These are phyloP conservation scores for Bonnemaisonia californica DNA, from an alignment of 31 red algal genomes.

Conservation along the genomic window DNA sequence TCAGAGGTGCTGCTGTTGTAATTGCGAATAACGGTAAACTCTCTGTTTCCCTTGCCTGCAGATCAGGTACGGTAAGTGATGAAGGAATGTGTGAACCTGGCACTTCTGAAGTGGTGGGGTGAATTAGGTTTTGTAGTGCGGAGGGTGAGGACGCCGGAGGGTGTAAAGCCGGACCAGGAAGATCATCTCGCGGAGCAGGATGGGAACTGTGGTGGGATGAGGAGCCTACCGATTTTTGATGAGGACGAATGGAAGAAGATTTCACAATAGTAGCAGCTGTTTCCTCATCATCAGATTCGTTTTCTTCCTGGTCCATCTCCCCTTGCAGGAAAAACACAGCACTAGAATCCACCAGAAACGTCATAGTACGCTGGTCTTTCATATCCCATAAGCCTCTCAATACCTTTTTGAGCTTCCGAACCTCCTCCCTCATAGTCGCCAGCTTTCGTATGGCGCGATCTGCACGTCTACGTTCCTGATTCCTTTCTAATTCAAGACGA, in stretches of 20 bases:
- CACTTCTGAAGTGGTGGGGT: too few species aligned
- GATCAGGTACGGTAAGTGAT: too few species aligned
- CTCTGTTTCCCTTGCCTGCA: too few species aligned
- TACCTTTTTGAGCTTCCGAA: background rate
- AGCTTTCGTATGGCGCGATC: background rate
- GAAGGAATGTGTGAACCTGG: too few species aligned
- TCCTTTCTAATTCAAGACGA: background rate
- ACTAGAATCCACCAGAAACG: slow-evolving; percentile 9
- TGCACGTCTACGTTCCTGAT: background rate
- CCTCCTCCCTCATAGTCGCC: background rate
- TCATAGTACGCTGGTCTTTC: slow-evolving; percentile 5
- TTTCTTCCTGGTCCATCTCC: background rate
- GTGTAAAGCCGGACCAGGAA: too few species aligned
- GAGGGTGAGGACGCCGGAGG: too few species aligned
- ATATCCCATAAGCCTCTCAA: slow-evolving; percentile 5
- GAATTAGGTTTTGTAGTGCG: too few species aligned
- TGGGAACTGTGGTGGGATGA: too few species aligned
- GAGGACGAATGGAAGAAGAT: too few species aligned
- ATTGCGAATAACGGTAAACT: too few species aligned
- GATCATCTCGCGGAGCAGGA: too few species aligned
- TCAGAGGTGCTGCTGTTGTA: too few species aligned
- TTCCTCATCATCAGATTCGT: background rate
- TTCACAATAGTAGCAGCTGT: background rate
- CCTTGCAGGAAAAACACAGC: background rate
- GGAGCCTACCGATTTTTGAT: slow-evolving; percentile 13